Percentiles rank a stretch among this genome's conserved stretches.
These are phyloP conservation scores for Penicillium robsamsonii DNA, from an alignment of 495 filamentous ascomycete species.

Conservation along the genomic window DNA sequence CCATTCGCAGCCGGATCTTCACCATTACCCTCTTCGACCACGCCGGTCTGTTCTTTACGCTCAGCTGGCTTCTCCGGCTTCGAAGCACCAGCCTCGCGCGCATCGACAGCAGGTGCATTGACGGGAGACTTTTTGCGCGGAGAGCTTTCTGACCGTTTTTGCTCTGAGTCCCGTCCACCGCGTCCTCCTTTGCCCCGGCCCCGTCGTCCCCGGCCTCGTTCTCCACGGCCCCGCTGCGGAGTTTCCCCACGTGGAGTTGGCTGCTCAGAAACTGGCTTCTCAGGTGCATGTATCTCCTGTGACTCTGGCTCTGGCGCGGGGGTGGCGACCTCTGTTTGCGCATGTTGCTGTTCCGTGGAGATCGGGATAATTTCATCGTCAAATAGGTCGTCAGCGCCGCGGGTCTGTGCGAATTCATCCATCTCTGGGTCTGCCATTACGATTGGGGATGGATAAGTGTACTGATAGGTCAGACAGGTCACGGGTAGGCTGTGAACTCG, in stretches of 20 bases:
- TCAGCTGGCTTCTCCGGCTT: slow-evolving; percentile 21
- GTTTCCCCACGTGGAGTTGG: slow-evolving; percentile 23
- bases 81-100: slow-evolving; percentile 17
- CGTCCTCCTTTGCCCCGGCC: slow-evolving; percentile 37
- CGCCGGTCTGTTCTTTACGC: slow-evolving; percentile 23
- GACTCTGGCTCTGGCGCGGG: slow-evolving; percentile 14
- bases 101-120: slow-evolving; percentile 20
- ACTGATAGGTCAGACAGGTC: not conserved
- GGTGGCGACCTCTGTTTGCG: slow-evolving; percentile 25
- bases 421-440: slow-evolving; percentile 30
- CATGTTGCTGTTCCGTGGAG: slow-evolving; percentile 35
- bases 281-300: slow-evolving; percentile 10
- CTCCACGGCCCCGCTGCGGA: slow-evolving; percentile 35
- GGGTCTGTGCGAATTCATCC: slow-evolving; percentile 63
- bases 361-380: slow-evolving; percentile 71
- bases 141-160: slow-evolving; percentile 24
- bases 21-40: slow-evolving; percentile 19
- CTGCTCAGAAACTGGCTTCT: slow-evolving; percentile 18
- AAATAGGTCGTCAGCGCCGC: slow-evolving; percentile 65
- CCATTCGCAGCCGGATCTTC: slow-evolving; percentile 17
- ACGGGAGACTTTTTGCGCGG: slow-evolving; percentile 22
- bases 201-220: slow-evolving; percentile 37
- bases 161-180: slow-evolving; percentile 31
- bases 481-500: not conserved
- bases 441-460: not conserved